These are phyloP conservation scores for Kazachstania kunashirensis DNA, from an alignment of 805 yeast species.

Conservation along the genomic window DNA sequence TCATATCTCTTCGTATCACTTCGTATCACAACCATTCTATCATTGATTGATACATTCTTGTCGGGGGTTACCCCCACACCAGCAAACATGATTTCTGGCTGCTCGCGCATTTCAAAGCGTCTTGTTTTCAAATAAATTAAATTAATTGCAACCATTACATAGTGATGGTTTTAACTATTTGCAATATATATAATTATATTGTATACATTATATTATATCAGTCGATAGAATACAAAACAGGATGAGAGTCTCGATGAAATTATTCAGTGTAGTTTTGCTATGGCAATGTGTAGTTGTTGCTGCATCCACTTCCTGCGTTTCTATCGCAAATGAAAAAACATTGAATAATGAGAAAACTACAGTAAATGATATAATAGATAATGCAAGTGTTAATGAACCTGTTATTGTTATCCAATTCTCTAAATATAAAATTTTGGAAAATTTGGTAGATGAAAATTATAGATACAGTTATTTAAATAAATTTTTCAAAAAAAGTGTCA, in stretches of 20 bases:
- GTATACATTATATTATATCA: no score
- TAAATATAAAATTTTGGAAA: conserved; percentile 12
- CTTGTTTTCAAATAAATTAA: no score
- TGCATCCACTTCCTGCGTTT: conserved; percentile 7
- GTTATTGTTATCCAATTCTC: conserved; percentile 19
- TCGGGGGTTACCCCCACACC: no score
- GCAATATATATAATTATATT: no score
- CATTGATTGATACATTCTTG: no score
- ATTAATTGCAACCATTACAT: no score
- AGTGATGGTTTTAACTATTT: no score
- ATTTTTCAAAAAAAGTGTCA: conserved; percentile 11
- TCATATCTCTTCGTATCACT: no score
- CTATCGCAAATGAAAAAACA: conserved; percentile 3
- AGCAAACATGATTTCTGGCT: no score
- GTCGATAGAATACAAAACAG: no score
- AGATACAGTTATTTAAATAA: conserved; percentile 14
- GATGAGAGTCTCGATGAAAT: background rate
- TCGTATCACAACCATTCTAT: no score
- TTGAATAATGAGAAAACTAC: conserved; percentile 4
- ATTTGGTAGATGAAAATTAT: conserved; percentile 4
- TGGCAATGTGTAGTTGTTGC: conserved; percentile 3
- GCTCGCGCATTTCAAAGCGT: no score
- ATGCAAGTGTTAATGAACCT: conserved; percentile 13
- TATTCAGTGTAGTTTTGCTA: conserved; percentile 1
- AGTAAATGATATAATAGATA: conserved; percentile 4